phyloP scores from a whole-genome alignment of 2,329 filamentous ascomycete species.

The Claviceps arundinis region DNA sequence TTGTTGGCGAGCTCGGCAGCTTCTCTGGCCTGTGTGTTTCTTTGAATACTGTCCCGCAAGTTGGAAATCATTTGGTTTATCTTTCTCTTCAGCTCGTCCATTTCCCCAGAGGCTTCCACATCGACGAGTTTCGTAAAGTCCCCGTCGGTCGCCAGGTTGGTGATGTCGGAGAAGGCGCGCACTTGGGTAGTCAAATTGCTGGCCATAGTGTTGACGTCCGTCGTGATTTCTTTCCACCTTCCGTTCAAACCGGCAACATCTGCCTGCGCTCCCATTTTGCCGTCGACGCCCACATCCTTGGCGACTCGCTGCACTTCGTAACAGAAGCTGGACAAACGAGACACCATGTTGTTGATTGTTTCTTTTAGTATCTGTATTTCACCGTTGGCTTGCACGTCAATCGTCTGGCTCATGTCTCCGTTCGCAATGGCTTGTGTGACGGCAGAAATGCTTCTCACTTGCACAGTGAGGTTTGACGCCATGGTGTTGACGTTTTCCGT shows the following conservation, averaged over 20 bases:
- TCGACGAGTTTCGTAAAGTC: constrained; percentile 96
- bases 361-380: constrained; percentile 90
- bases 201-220: constrained; percentile 89
- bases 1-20: constrained; percentile 94
- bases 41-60: constrained; percentile 86
- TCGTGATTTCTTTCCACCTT: constrained; percentile 96
- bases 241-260: constrained; percentile 87
- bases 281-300: constrained; percentile 91
- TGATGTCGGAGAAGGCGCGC: constrained; percentile 93
- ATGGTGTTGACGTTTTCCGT: constrained; percentile 80
- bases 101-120: constrained; percentile 93
- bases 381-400: constrained; percentile 87
- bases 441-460: constrained; percentile 83
- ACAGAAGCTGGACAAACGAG: constrained; percentile 86
- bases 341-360: constrained; percentile 98
- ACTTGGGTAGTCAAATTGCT: constrained; percentile 79
- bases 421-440: constrained; percentile 92
- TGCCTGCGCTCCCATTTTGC: constrained; percentile 96
- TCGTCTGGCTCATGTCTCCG: constrained; percentile 91
- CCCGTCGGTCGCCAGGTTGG: constrained; percentile 91
- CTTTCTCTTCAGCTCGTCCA: constrained; percentile 98
- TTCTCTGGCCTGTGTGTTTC: constrained; percentile 90
- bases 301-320: constrained; percentile 92
- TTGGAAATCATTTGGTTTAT: constrained; percentile 99
- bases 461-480: constrained; percentile 54